Conservation (phyloP, 106 monocot species). For the Platanthera guangdongensis region DNA sequence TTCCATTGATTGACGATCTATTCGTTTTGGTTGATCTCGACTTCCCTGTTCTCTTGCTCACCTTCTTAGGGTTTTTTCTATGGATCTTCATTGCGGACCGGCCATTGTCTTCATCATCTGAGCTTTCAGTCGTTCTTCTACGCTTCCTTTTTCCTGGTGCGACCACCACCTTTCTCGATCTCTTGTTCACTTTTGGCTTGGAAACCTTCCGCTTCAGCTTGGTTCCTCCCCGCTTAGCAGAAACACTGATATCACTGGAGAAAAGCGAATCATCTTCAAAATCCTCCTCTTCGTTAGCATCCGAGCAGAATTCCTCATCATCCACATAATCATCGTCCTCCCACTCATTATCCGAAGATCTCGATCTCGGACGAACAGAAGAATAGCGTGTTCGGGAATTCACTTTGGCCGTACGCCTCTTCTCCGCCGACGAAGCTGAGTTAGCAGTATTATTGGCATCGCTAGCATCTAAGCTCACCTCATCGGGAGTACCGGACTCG, state of each 20-base stretch:
- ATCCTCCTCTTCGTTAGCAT: conserved; percentile 46
- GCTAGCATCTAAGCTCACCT: conserved; percentile 27
- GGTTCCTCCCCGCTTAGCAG: conserved; percentile 6
- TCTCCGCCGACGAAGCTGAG: conserved; percentile 10
- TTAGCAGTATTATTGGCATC: conserved; percentile 7
- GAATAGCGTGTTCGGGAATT: not conserved
- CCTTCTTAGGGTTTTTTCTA: conserved; percentile 12
- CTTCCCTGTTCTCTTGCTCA: conserved; percentile 10
- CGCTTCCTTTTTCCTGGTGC: conserved; percentile 15
- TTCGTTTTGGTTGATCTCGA: conserved; percentile 7
- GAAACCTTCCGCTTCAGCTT: conserved; percentile 18
- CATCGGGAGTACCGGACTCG: conserved; percentile 19
- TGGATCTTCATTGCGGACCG: conserved; percentile 6
- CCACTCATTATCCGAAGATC: conserved; percentile 27
- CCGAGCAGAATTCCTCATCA: conserved; percentile 55
- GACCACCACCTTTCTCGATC: conserved; percentile 4
- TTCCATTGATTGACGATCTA: conserved; percentile 2
- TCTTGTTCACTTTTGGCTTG: conserved; percentile 10
- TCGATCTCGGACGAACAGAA: conserved; percentile 13
- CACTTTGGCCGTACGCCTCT: not conserved
- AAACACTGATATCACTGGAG: not conserved
- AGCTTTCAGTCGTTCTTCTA: not conserved
- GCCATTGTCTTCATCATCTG: conserved; percentile 24
- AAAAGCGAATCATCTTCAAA: conserved; percentile 6
- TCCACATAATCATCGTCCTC: conserved; percentile 39